phyloP scores from a whole-genome alignment of 2,329 filamentous ascomycete species.

The Boeremia lycopersici region DNA sequence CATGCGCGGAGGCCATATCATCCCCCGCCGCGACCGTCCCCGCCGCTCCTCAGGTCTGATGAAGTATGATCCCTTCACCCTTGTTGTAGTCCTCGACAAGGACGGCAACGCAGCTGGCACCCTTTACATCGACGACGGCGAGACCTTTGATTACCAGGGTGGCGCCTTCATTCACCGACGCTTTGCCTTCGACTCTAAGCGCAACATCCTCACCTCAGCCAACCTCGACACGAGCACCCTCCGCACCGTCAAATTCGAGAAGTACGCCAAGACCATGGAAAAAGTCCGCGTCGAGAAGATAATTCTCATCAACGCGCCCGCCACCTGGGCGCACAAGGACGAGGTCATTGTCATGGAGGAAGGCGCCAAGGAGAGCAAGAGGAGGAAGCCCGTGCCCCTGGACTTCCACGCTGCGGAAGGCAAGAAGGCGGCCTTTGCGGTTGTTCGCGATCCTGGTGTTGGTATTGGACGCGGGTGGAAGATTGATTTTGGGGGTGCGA shows the following conservation, averaged over 20 bases:
- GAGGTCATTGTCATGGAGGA: slow-evolving; percentile 70
- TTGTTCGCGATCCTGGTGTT: slow-evolving; percentile 68
- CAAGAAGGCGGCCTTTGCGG: slow-evolving; percentile 65
- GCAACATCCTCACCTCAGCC: slow-evolving; percentile 70
- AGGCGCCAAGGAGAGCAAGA: slow-evolving; percentile 52
- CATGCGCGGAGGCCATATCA: slow-evolving; percentile 91
- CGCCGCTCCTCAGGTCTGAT: slow-evolving; percentile 86
- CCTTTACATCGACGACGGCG: slow-evolving; percentile 91
- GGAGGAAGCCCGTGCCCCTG: slow-evolving; percentile 58
- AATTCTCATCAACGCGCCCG: slow-evolving; percentile 79
- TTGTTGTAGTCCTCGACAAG: slow-evolving; percentile 75
- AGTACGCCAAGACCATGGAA: slow-evolving; percentile 80
- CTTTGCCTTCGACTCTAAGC: slow-evolving; percentile 68
- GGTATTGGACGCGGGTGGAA: slow-evolving; percentile 69
- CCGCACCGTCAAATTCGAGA: slow-evolving; percentile 68
- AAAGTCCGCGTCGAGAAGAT: slow-evolving; percentile 82
- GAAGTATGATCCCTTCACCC: slow-evolving; percentile 93
- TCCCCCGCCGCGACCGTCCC: slow-evolving; percentile 86
- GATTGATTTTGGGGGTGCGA: slow-evolving; percentile 56
- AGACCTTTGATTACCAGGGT: slow-evolving; percentile 84
- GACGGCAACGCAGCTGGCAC: slow-evolving; percentile 77
- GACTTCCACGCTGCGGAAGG: slow-evolving; percentile 62
- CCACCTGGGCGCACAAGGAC: slow-evolving; percentile 70
- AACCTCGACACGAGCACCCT: slow-evolving; percentile 47
- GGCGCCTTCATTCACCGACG: slow-evolving; percentile 87